Percentiles rank a stretch among this genome's conserved stretches.
Conservation (phyloP, 2,329 filamentous ascomycete species). For the Diaporthe amygdali region DNA sequence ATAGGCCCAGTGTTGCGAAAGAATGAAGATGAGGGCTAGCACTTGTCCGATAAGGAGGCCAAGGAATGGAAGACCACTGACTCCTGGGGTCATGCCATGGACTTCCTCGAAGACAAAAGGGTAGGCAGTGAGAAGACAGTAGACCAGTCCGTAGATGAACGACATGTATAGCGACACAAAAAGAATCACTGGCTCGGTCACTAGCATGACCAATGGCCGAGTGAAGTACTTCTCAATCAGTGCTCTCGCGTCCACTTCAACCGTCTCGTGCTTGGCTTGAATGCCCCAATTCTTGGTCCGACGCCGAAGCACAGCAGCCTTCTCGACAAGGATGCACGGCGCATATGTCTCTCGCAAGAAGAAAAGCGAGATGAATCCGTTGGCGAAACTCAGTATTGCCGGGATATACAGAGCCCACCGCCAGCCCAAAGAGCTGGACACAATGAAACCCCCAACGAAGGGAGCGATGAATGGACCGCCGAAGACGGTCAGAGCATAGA, state of each 20-base stretch:
- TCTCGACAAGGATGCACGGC: conserved; percentile 9
- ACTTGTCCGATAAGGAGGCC: conserved; percentile 31
- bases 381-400: conserved; percentile 12
- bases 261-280: conserved; percentile 15
- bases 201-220: conserved; percentile 39
- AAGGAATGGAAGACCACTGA: conserved; percentile 36
- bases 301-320: conserved; percentile 9
- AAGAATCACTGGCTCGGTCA: conserved; percentile 61
- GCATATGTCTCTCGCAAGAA: conserved; percentile 19
- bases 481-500: conserved; percentile 21
- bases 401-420: conserved; percentile 22
- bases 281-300: conserved; percentile 31
- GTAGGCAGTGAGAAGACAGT: conserved; percentile 21
- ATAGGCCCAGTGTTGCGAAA: conserved; percentile 34
- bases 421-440: conserved; percentile 8
- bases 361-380: conserved; percentile 4
- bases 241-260: conserved; percentile 17
- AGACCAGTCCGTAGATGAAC: conserved; percentile 24
- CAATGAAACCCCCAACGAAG: conserved; percentile 13
- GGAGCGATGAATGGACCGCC: conserved; percentile 22
- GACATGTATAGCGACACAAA: conserved; percentile 40
- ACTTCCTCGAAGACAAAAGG: conserved; percentile 33
- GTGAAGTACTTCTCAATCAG: conserved; percentile 28
- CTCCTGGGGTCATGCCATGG: conserved; percentile 34
- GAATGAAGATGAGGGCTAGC: conserved; percentile 29